These are phyloP conservation scores for Phaeosphaeriaceae sp. DNA, from an alignment of 2,329 filamentous ascomycete species.

Conservation along the genomic window DNA sequence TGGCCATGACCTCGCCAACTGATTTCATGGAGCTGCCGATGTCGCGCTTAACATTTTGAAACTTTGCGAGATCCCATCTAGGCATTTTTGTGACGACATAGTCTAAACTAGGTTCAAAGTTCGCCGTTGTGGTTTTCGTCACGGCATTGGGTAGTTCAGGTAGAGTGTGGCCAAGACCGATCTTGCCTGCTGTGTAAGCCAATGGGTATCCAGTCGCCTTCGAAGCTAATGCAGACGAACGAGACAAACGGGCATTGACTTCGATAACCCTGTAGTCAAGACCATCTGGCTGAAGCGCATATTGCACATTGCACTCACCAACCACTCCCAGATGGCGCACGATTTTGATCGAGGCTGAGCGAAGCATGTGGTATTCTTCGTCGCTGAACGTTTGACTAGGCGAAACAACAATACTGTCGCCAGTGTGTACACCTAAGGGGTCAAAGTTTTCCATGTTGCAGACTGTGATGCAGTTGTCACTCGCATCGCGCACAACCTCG, in stretches of 20 bases:
- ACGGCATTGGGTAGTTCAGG: conserved; percentile 97
- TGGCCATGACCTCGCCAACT: conserved; percentile 98
- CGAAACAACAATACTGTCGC: conserved; percentile 97
- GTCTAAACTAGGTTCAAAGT: conserved; percentile 96
- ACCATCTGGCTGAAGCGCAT: conserved; percentile 93
- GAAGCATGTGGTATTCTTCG: conserved; percentile 99
- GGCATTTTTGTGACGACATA: conserved; percentile 99
- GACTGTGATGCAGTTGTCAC: conserved; percentile 98
- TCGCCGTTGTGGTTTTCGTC: conserved; percentile 97
- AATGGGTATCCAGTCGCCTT: conserved; percentile 98
- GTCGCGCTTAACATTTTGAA: conserved; percentile 97
- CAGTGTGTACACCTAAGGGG: conserved; percentile 94
- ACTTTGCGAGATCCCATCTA: conserved; percentile 97
- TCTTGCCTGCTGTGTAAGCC: conserved; percentile 97
- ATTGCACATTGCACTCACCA: conserved; percentile 98
- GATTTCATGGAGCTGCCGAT: conserved; percentile 99
- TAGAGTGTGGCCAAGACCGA: conserved; percentile 92
- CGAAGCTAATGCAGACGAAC: conserved; percentile 94
- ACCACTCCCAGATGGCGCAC: conserved; percentile 96
- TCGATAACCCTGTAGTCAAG: conserved; percentile 99
- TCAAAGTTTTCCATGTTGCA: conserved; percentile 99
- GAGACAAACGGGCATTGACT: conserved; percentile 97
- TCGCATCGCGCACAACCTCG: conserved; percentile 94
- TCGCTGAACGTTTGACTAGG: conserved; percentile 96
- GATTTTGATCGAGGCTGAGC: conserved; percentile 96